phyloP scores from a whole-genome alignment of 331 rosid species.

The Spiraea crenata region DNA sequence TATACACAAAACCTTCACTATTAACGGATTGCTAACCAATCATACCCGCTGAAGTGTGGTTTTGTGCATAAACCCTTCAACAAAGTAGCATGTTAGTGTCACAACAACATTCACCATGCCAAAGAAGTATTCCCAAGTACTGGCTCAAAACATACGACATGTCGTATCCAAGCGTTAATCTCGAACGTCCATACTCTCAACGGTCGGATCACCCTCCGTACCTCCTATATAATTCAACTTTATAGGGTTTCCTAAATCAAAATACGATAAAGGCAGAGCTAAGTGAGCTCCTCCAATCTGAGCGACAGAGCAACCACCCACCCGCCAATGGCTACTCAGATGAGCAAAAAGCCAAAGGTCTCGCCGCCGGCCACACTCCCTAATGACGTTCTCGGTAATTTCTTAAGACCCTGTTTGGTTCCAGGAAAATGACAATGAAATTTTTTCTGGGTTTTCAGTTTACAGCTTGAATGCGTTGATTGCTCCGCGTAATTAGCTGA shows the following conservation, averaged over 20 bases:
- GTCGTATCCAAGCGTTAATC: too few species aligned
- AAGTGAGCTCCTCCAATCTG: not conserved
- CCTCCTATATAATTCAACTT: not conserved
- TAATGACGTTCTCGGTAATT: constrained; percentile 41
- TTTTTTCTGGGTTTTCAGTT: not conserved
- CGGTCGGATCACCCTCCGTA: not conserved
- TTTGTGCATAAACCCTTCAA: too few species aligned
- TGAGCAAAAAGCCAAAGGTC: constrained; percentile 46
- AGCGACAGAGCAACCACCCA: not conserved
- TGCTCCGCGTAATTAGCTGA: not conserved
- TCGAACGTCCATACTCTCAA: not conserved
- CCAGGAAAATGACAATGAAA: not conserved
- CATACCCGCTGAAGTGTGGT: too few species aligned
- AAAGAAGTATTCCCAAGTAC: too few species aligned
- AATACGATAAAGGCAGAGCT: too few species aligned
- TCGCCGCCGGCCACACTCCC: constrained; percentile 8
- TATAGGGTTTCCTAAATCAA: constrained; percentile 21
- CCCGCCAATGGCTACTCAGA: constrained; percentile 36
- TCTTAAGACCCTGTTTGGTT: not conserved
- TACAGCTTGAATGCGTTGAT: not conserved
- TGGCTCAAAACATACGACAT: too few species aligned
- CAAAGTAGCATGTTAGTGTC: too few species aligned
- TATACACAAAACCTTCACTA: too few species aligned
- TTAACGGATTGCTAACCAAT: too few species aligned
- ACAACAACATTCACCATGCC: too few species aligned